Evolutionary conservation across 179 eudicot genomes (phyloP), one percentile per base, ranked within the genome.

Genomic region (Silene coronaria): DNA sequence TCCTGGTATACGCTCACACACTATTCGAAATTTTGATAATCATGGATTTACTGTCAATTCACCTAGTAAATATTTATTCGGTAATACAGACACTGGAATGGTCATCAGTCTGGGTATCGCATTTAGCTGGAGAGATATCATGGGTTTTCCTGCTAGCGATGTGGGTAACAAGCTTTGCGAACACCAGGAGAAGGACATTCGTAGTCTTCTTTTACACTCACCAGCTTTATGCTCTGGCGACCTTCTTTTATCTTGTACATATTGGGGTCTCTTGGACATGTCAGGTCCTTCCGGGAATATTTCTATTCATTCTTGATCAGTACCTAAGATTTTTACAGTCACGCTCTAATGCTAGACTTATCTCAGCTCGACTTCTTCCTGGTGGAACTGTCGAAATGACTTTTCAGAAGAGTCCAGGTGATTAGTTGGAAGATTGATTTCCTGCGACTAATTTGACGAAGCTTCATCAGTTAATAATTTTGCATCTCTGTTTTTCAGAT

Each of bases 181-280:
- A 74, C 26, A 86, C 91, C 1, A 80, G 98, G 51, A 74, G 90
- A 70, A 86, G 79, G 77, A 77, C 77, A 45, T 93, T 88, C 23
- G 98, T 91, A 83, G 78, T 93, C 26, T 93, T 93, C 85, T 93
- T 87, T 68, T 93, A 89, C 85, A 87, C 96, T 5, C 98, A 91
- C 70, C 86, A 93, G 19, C 84, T 93, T 24, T 93, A 93, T 81
- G 70, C 79, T 22, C 34, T 86, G 36, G 93, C 87, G 75, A 75
- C 88, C 8, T 53, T 93, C 84, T 91, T 91, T 84, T 91, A 85
- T 70, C 71, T 87, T 0, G 48, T 91, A 30, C 97, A 91, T 36
- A 75, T 89, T 24, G 97, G 98, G 23, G 80, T 80, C 65, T 51
- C 92, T 17, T 86, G 76, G 75, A 57, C 83, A 63, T 84, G 83